Conservation (phyloP, 805 yeast genomes). For the Clavispora phyllophila region DNA sequence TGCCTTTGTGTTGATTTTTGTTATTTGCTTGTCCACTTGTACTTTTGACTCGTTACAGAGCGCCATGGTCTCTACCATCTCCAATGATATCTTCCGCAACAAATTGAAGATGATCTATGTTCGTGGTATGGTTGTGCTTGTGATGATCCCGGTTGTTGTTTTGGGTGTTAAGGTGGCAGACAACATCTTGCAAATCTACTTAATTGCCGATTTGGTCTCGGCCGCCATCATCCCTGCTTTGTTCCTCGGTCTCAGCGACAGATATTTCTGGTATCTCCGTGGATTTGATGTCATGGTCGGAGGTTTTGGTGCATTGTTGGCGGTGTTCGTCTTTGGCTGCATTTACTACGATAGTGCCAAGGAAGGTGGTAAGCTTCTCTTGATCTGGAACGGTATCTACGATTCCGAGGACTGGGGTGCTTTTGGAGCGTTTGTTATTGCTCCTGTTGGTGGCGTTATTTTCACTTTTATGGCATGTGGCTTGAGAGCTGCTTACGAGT, state of each 20-base stretch:
- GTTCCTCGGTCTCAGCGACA: conserved; percentile 68
- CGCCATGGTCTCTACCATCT: conserved; percentile 81
- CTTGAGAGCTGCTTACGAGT: conserved; percentile 37
- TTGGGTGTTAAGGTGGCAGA: conserved; percentile 80
- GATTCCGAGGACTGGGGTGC: conserved; percentile 82
- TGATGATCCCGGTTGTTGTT: conserved; percentile 83
- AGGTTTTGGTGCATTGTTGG: conserved; percentile 76
- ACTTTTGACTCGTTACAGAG: conserved; percentile 87
- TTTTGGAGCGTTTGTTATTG: conserved; percentile 89
- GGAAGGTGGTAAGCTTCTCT: conserved; percentile 71
- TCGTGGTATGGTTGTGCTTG: conserved; percentile 62
- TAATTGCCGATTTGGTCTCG: conserved; percentile 87
- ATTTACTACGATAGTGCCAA: conserved; percentile 67
- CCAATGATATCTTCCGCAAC: conserved; percentile 87
- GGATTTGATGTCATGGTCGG: conserved; percentile 82
- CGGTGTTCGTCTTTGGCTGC: conserved; percentile 79
- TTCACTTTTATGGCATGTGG: conserved; percentile 50
- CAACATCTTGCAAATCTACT: conserved; percentile 77
- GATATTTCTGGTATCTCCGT: conserved; percentile 57
- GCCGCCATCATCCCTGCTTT: conserved; percentile 82
- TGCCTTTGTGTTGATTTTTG: conserved; percentile 75
- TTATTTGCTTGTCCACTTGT: conserved; percentile 73
- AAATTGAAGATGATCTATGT: conserved; percentile 61
- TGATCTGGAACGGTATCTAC: conserved; percentile 79
- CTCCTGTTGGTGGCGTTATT: conserved; percentile 75